Evolutionary conservation across 2,329 filamentous ascomycete genomes (phyloP).

Genomic region (Ophiocordyceps robertsii): DNA sequence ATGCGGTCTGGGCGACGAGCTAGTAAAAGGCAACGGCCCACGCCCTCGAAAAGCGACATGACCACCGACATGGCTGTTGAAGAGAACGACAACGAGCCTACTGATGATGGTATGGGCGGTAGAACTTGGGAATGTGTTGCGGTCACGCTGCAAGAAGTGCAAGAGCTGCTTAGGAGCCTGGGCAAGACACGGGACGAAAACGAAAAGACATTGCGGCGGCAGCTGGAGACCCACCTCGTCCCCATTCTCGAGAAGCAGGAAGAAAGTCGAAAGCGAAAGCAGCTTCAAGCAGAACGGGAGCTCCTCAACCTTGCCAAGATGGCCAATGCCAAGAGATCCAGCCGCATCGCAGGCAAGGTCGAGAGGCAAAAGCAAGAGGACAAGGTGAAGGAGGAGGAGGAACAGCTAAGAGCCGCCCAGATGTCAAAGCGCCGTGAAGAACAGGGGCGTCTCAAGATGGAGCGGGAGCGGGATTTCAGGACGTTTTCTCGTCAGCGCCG

Average conservation of each 20-base stretch:
- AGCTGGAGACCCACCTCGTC: conserved; percentile 64
- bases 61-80: conserved; percentile 18
- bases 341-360: conserved; percentile 67
- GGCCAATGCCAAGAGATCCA: conserved; percentile 88
- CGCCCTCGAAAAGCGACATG: conserved; percentile 19
- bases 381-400: conserved; percentile 55
- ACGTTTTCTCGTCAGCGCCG: conserved; percentile 77
- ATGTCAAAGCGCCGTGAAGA: conserved; percentile 54
- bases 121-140: conserved; percentile 88
- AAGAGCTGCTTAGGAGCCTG: conserved; percentile 55
- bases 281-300: conserved; percentile 59
- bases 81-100: conserved; percentile 16
- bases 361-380: conserved; percentile 68
- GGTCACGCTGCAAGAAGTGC: conserved; percentile 66
- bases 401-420: conserved; percentile 35
- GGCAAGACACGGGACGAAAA: conserved; percentile 69
- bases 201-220: conserved; percentile 63
- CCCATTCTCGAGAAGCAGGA: conserved; percentile 74
- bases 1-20: conserved; percentile 41
- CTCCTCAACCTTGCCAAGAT: conserved; percentile 71
- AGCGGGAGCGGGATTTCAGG: conserved; percentile 64
- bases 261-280: conserved; percentile 59
- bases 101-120: conserved; percentile 51
- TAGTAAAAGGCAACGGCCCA: conserved; percentile 55
- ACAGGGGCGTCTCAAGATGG: conserved; percentile 41